These are phyloP conservation scores for Tagetes patula DNA, from an alignment of 129 eudicot genomes.

Conservation along the genomic window DNA sequence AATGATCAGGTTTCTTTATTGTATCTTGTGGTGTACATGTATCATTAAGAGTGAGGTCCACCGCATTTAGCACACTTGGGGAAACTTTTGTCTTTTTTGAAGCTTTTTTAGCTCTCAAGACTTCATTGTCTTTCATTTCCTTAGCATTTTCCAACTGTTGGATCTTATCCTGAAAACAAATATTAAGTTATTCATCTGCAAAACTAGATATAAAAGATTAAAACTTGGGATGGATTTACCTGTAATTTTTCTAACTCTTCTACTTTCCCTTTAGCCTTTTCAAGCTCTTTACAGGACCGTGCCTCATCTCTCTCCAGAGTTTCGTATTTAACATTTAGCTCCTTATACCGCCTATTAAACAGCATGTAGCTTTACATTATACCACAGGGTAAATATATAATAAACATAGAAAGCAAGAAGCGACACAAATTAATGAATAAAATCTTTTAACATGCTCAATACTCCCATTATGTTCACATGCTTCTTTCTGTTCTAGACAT, in stretches of 20 bases:
- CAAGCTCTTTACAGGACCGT: slow-evolving; percentile 54
- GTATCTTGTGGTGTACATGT: slow-evolving; percentile 30
- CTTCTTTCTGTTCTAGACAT: background rate
- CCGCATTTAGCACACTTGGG: background rate
- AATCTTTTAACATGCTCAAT: slow-evolving; percentile 1
- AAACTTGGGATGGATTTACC: slow-evolving; percentile 38
- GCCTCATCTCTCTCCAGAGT: slow-evolving; percentile 67
- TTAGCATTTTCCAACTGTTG: slow-evolving; percentile 51
- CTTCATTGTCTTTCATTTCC: slow-evolving; percentile 65
- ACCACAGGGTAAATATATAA: background rate
- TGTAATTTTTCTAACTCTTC: slow-evolving; percentile 48
- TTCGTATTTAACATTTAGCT: slow-evolving; percentile 67
- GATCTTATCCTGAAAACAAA: slow-evolving; percentile 42
- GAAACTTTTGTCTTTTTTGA: slow-evolving; percentile 14
- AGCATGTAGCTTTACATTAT: background rate
- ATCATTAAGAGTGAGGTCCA: slow-evolving; percentile 23
- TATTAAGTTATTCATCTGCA: slow-evolving; percentile 5
- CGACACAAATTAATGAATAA: background rate
- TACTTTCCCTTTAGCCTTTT: slow-evolving; percentile 59
- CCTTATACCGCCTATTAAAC: slow-evolving; percentile 60
- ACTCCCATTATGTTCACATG: background rate
- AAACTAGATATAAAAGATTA: slow-evolving; percentile 4
- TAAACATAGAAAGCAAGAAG: background rate
- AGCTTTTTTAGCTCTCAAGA: slow-evolving; percentile 57
- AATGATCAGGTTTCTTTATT: slow-evolving; percentile 31